Base-by-base conservation (phyloP, 805 yeast species). In the Isabelozyma rhagii region DNA sequence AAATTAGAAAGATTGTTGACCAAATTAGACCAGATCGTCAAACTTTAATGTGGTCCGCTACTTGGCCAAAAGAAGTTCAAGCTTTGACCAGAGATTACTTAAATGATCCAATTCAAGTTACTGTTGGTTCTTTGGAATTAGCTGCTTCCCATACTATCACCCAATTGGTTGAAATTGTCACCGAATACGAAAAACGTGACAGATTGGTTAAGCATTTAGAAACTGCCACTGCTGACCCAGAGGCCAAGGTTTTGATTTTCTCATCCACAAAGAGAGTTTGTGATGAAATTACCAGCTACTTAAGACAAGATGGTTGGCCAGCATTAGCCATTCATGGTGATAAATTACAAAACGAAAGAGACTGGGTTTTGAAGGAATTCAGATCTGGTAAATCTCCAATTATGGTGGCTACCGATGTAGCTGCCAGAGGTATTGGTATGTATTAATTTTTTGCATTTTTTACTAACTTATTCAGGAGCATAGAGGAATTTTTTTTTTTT, bases 381-480 rank as follows among this genome's bases (percentile, higher is more conserved):
- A 89, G 87, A 81, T 67, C 82, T 53, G 98, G 98, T 62, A 88
- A 85, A 72, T 84, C 96, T 49, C 97, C 97, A 57, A 86, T 94
- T 65, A 91, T 94, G 97, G 97, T 92, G 68, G 99, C 99, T 55
- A 94, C 99, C 57, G 99, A 94, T 74, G 99, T 94, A 71, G 99
- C 99, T 55, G 97, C 99, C 59, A 89, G 99, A 82, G 99, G 99
- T 84, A 91, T 94, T 78, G 97, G 97, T 90, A 89, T 75, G 97
- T 89, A 71, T 67, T 52, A 56, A 55, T 50, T 46, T 46, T 48
- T 44, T 46, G 47, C 27, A 15, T 40, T 42, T 49, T 47, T 54
- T 48, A 43, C 39, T 46, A 34, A 43, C 48, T 49, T 52, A 51
- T 44, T 45, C 34, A 44, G 47, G 52, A 47, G 41, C 29, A 41